Base-by-base conservation (phyloP, 73 alveolate genomes). In the Tetrahymena malaccensis region DNA sequence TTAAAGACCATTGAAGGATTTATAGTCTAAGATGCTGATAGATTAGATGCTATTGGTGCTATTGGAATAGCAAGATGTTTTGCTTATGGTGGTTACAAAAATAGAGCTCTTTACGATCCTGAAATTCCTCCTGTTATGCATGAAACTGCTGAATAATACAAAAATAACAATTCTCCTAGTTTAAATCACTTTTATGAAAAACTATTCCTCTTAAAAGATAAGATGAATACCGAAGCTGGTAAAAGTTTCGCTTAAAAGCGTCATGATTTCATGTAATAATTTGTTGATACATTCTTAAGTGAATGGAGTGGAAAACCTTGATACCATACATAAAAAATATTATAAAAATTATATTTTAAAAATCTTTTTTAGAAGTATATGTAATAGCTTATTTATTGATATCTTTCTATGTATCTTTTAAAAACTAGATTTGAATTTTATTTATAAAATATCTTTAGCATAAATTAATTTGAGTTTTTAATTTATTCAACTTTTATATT, bases 41-140 rank as follows among this genome's bases (percentile, higher is more conserved):
- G 98, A 93, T 94, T 97, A 43, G 99, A 97, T 97, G 98, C 98
- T 44, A 1, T 97, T 22, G 98, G 98, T 31, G 98, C 98, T 27
- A 96, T 97, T 38, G 99, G 99, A 6, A 97, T 97, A 43, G 99
- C 98, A 38, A 97, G 98, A 84, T 96, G 98, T 40, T 97, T 97
- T 94, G 97, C 96, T 35, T 97, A 94, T 96, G 99, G 98, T 16
- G 98, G 99, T 5, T 70, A 93, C 35, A 96, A 94, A 84, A 93
- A 96, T 43, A 96, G 97, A 84, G 96, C 95, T 84, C 93, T 97
- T 19, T 97, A 95, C 85, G 96, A 97, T 94, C 96, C 94, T 25
- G 96, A 97, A 34, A 93, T 57, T 44, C 84, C 95, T 35, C 97
- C 97, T 7, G 85, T 55, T 34, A 33, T 85, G 35, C 95, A 94